Conservation (phyloP, 2,329 filamentous ascomycete genomes). For the Xylaria sp. region DNA sequence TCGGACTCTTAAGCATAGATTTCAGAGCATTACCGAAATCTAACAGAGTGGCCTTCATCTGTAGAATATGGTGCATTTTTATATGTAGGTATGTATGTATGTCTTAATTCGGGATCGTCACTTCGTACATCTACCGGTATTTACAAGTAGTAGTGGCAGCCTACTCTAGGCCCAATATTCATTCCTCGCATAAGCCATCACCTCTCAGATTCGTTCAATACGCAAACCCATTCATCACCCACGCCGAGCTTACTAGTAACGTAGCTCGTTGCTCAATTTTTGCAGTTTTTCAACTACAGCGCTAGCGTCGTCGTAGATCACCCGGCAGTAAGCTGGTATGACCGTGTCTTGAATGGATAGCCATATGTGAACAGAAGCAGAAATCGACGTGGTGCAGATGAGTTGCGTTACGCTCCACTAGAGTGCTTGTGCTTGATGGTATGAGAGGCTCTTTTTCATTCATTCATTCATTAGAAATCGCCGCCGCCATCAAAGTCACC, state of each 20-base stretch:
- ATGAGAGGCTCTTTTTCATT: neutral
- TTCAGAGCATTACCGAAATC: neutral
- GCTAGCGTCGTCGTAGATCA: slow-evolving; percentile 82
- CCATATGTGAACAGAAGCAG: slow-evolving; percentile 70
- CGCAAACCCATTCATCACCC: neutral
- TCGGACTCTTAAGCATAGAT: neutral
- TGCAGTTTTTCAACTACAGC: slow-evolving; percentile 75
- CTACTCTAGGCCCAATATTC: neutral
- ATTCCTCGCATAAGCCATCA: neutral
- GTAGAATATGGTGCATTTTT: neutral
- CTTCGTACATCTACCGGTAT: neutral
- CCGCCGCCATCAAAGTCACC: slow-evolving; percentile 52
- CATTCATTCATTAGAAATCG: slow-evolving; percentile 52
- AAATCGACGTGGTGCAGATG: slow-evolving; percentile 93
- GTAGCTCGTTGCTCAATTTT: slow-evolving; percentile 84
- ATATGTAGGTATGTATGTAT: neutral
- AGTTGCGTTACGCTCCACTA: slow-evolving; percentile 89
- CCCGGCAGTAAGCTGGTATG: slow-evolving; percentile 90
- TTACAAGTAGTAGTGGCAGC: neutral
- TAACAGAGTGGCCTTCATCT: neutral
- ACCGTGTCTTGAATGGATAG: slow-evolving; percentile 87
- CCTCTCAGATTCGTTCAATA: neutral
- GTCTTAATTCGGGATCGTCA: neutral
- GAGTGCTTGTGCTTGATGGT: slow-evolving; percentile 65
- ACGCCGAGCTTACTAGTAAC: slow-evolving; percentile 87